Evolutionary conservation across 768 basidiomycete species (phyloP), one percentile per base, ranked within the genome.

Genomic region (Filobasidium floriforme): DNA sequence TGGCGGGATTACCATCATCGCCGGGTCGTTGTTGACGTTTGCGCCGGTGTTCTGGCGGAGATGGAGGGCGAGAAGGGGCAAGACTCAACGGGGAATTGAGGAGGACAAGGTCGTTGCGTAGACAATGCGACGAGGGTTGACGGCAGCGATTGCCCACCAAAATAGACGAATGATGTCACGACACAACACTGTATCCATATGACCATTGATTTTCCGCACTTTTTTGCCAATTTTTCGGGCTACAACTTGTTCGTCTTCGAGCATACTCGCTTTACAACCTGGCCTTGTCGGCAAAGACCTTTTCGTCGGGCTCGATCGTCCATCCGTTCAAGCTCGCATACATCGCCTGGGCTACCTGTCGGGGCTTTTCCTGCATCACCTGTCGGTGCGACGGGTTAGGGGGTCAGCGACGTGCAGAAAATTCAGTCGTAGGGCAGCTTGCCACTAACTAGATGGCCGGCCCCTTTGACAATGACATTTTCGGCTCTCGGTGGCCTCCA

Each of bases 331-430:
- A 11, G 54, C 24, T 24, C 61, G 60, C 46, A 37, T 40, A 59
- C 14, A 67, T n/a, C 29, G 60, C 61, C 28, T 73, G 66, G 15
- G 71, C 74, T 11, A 73, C 24, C 41, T 69, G 67, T 4, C 70
- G 71, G 1, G 74, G 74, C 43, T 66, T 69, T 63, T 75, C 74
- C 41, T 75, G 74, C 11, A 71, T 67, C n/a, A 75, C 59, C 72
- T 73, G 65, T 22, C 9, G 15, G 41, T 29, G 1, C 14, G 65
- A 57, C 28, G 43, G 55, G 24, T 37, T 32, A n/a, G n/a, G n/a
- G n/a, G n/a, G n/a, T n/a, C 6, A 22, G 24, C 6, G 0, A 29
- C 28, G 15, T 22, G 52, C 37, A 44, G 43, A 12, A n/a, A n/a
- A n/a, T n/a, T n/a, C 52, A 54, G 22, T 54, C 12, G 52, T n/a